Base-by-base conservation (phyloP, 2,329 filamentous ascomycete species). In the Coniochaeta sp. region DNA sequence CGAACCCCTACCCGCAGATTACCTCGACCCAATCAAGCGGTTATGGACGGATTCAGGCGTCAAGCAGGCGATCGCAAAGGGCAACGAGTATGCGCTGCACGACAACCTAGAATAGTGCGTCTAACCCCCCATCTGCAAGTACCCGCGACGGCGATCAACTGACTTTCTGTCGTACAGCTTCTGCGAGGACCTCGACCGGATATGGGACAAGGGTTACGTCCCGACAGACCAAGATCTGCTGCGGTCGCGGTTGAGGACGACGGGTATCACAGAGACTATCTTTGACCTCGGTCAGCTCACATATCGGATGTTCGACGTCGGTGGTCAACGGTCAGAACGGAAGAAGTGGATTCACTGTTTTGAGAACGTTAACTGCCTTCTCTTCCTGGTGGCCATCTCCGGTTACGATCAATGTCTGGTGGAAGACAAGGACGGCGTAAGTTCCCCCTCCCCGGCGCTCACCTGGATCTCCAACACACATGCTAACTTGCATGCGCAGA, bases 321-420 rank as follows among this genome's bases (percentile, higher is more conserved):
- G 91, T 66, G 91, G 91, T 53, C 91, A 96, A 67, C 79, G 91
- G 61, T 95, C 91, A 26, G 91, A 96, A 71, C 86, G 91, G 56
- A 95, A 95, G 79, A 96, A 96, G 76, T 96, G 91, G 91, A 95
- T 96, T 57, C 91, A 96, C 68, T 94, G 91, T 65, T 96, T 96
- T 66, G 91, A 96, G 67, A 94, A 94, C 58, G 91, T 96, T 56
- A 91, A 94, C 64, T 91, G 89, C 60, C 77, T 97, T 51, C 76
- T 97, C 35, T 97, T 97, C 72, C 80, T 97, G 59, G 92, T 96
- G 50, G 91, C 92, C 47, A 91, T 97, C 61, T 96, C 91, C 57
- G 92, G 92, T 54, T 97, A 96, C 68, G 92, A 97, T 65, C 94
- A 97, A 69, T 95, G 91, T 63, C 74, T 97, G 48, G 90, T 96